Evolutionary conservation across 2,329 filamentous ascomycete genomes (phyloP).

Genomic region (Calonectria pteridis): DNA sequence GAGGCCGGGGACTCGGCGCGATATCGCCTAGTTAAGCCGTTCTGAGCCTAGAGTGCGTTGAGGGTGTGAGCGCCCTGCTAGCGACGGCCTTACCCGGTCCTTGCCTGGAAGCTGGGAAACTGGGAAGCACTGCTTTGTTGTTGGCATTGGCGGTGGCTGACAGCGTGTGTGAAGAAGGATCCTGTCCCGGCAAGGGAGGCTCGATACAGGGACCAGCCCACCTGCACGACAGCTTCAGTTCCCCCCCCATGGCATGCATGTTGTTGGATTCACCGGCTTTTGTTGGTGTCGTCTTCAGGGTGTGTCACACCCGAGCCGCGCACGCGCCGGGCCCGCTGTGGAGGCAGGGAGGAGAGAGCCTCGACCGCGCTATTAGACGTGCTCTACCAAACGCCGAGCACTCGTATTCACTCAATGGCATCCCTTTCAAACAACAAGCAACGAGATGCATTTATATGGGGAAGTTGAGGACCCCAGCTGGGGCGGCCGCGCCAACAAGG

Average conservation of each 20-base stretch:
- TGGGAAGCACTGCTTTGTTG: slow-evolving; percentile 1
- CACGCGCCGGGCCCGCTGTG: slow-evolving; percentile 25
- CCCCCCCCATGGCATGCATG: slow-evolving; percentile 12
- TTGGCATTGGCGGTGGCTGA: slow-evolving; percentile 22
- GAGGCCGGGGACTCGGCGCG: slow-evolving; percentile 31
- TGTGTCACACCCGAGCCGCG: slow-evolving; percentile 39
- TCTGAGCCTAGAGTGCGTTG: slow-evolving; percentile 32
- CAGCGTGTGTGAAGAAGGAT: slow-evolving; percentile 12
- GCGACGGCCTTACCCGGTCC: slow-evolving; percentile 12
- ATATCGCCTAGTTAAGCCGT: slow-evolving; percentile 35
- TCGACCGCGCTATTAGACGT: slow-evolving; percentile 10
- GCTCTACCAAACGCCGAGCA: neutral
- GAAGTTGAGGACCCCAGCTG: neutral
- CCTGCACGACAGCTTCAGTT: slow-evolving; percentile 13
- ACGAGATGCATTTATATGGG: neutral
- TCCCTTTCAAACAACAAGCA: neutral
- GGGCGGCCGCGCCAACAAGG: slow-evolving; percentile 15
- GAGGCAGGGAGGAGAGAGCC: slow-evolving; percentile 20
- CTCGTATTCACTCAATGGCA: neutral
- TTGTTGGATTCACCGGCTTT: slow-evolving; percentile 19
- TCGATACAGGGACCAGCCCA: neutral
- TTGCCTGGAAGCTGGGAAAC: neutral
- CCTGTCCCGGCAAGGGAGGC: slow-evolving; percentile 13
- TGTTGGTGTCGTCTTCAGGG: slow-evolving; percentile 6
- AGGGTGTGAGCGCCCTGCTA: slow-evolving; percentile 3